phyloP scores from a whole-genome alignment of 352 stramenopile genomes.

The Pythium myriotylum region DNA sequence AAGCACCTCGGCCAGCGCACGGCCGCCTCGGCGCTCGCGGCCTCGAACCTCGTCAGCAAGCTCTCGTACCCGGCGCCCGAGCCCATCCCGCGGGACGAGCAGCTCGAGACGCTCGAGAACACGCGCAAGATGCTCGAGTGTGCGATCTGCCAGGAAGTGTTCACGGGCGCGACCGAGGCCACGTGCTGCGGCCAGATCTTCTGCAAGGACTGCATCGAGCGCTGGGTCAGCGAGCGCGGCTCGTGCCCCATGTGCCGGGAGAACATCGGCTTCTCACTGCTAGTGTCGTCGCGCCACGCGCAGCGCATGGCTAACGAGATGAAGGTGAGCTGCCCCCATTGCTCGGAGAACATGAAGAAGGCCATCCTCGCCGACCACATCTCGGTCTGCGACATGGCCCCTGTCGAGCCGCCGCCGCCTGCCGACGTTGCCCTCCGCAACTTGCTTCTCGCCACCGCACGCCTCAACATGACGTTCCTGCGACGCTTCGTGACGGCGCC shows the following conservation, averaged over 20 bases:
- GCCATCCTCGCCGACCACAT: constrained; percentile 65
- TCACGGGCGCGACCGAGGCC: constrained; percentile 69
- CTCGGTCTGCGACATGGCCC: constrained; percentile 61
- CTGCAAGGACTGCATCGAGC: constrained; percentile 83
- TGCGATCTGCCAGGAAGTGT: constrained; percentile 85
- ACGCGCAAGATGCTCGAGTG: constrained; percentile 87
- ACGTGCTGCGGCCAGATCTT: constrained; percentile 87
- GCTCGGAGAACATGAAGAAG: constrained; percentile 75
- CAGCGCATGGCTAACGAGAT: constrained; percentile 89
- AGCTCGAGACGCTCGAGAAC: constrained; percentile 79
- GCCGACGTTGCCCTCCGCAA: constrained; percentile 70
- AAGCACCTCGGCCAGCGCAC: constrained; percentile 75
- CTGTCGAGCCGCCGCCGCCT: constrained; percentile 71
- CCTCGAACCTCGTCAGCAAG: constrained; percentile 77
- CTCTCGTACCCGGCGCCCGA: constrained; percentile 54
- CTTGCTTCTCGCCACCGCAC: constrained; percentile 57
- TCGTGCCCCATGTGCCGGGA: constrained; percentile 86
- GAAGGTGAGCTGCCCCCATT: constrained; percentile 73
- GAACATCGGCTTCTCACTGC: constrained; percentile 65
- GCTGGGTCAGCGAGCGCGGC: constrained; percentile 78
- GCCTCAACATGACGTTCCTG: constrained; percentile 57
- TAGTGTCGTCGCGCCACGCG: constrained; percentile 65
- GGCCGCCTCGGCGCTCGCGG: constrained; percentile 69
- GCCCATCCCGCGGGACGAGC: constrained; percentile 71
- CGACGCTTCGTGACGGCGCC: constrained; percentile 61